These are phyloP conservation scores for Pittosporum tobira DNA, from an alignment of 129 eudicot species.

Conservation along the genomic window DNA sequence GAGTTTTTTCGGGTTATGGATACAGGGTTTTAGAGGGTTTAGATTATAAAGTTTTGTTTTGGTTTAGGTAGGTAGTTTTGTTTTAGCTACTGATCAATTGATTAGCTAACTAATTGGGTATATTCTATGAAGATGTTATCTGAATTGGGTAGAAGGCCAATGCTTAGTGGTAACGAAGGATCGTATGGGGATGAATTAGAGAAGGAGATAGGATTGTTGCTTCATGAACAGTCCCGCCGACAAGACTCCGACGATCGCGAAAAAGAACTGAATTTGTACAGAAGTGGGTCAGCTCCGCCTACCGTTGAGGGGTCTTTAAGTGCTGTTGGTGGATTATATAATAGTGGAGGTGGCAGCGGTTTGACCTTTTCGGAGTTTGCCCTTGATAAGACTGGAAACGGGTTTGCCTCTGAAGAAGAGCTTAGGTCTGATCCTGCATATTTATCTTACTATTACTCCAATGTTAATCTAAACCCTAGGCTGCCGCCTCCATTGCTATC, in stretches of 20 bases:
- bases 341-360: conserved; percentile 21
- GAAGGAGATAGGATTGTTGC: conserved; percentile 64
- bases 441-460: conserved; percentile 64
- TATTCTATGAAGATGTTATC: conserved; percentile 44
- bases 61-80: conserved; percentile 10
- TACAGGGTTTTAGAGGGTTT: conserved; percentile 17
- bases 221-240: conserved; percentile 63
- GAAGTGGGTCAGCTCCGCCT: conserved; percentile 92
- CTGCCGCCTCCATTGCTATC: conserved; percentile 75
- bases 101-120: neutral
- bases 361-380: conserved; percentile 45
- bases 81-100: neutral
- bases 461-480: conserved; percentile 79
- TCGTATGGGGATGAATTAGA: conserved; percentile 72
- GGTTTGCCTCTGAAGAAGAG: conserved; percentile 65
- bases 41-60: conserved; percentile 26
- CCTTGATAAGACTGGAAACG: conserved; percentile 37
- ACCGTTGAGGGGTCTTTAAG: conserved; percentile 80
- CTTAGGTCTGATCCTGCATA: conserved; percentile 91
- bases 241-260: conserved; percentile 61
- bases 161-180: conserved; percentile 50
- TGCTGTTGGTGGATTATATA: conserved; percentile 71
- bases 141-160: conserved; percentile 65
- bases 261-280: conserved; percentile 61
- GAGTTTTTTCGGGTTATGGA: conserved; percentile 5